Percentiles rank a stretch among this genome's conserved stretches.
Evolutionary conservation across 768 basidiomycete genomes (phyloP).

Genomic region (Candolleomyces efflorescens): DNA sequence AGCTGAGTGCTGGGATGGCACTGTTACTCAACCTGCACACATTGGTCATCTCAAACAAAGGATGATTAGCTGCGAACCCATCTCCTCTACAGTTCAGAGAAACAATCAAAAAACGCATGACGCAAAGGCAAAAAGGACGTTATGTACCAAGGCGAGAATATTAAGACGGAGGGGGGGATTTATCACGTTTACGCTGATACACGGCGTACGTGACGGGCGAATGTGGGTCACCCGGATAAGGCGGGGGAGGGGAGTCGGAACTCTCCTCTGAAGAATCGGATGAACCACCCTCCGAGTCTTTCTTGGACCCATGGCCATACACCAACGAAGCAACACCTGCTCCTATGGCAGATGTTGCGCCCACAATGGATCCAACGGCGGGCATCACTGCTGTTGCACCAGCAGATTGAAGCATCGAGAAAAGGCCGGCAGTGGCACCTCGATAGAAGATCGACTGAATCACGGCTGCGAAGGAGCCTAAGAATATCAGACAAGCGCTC

Average conservation of each 20-base stretch:
- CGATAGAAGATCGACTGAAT: conserved; percentile 4
- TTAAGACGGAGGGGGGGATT: too few species aligned
- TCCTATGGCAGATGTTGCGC: neutral
- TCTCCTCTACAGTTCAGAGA: too few species aligned
- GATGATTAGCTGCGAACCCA: too few species aligned
- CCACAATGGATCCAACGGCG: neutral
- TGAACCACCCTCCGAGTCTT: neutral
- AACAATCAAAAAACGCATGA: too few species aligned
- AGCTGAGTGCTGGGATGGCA: too few species aligned
- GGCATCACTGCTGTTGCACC: conserved; percentile 4
- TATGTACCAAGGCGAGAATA: too few species aligned
- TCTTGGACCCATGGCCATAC: neutral
- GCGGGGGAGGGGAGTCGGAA: neutral
- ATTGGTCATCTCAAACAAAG: too few species aligned
- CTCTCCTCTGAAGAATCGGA: neutral
- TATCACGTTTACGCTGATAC: neutral
- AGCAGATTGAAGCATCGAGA: conserved; percentile 5
- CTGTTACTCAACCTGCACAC: too few species aligned
- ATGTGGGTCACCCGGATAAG: neutral
- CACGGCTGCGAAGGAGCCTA: conserved; percentile 5
- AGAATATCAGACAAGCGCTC: neutral
- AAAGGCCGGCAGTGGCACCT: conserved; percentile 2
- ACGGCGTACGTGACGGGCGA: neutral
- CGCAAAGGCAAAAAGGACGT: too few species aligned
- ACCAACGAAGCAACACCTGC: neutral